A percentile compares a stretch with the other conserved stretches of the same genome.
These are phyloP conservation scores for Vanrija humicola DNA, from an alignment of 1,284 basidiomycete species.

Conservation along the genomic window DNA sequence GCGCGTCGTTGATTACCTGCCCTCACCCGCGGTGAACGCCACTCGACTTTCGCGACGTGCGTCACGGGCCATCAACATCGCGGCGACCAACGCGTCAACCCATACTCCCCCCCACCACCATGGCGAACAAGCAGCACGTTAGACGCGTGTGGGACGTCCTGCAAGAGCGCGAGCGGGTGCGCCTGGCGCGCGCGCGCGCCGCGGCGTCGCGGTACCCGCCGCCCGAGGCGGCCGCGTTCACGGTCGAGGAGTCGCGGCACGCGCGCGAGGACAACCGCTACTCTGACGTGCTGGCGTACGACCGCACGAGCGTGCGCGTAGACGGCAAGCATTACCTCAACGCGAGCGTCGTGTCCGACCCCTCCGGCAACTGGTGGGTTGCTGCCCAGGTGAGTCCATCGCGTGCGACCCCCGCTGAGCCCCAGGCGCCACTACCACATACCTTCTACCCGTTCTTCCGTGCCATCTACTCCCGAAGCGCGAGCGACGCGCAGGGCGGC, in stretches of 20 bases:
- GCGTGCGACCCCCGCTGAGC: background rate
- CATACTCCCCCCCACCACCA: background rate
- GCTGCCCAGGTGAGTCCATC: conserved; percentile 38
- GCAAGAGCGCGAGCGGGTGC: conserved; percentile 5
- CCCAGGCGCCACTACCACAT: conserved; percentile 35
- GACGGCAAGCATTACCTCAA: conserved; percentile 33
- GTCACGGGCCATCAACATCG: background rate
- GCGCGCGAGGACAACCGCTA: conserved; percentile 31
- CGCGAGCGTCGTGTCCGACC: conserved; percentile 38
- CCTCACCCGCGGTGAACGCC: no score
- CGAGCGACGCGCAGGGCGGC: conserved; percentile 1
- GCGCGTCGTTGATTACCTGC: no score
- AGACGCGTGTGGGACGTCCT: conserved; percentile 2
- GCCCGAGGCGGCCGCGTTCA: conserved; percentile 7
- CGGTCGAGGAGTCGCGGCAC: conserved; percentile 21
- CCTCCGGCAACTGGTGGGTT: conserved; percentile 34
- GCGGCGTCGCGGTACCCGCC: background rate
- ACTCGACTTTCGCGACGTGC: background rate
- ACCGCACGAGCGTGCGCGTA: conserved; percentile 32
- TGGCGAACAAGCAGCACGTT: background rate
- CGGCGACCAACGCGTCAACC: background rate
- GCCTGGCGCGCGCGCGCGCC: background rate
- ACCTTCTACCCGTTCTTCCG: conserved; percentile 35
- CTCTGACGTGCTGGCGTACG: conserved; percentile 41
- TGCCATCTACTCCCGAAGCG: conserved; percentile 27